phyloP scores from a whole-genome alignment of 352 stramenopile species.

The Globisporangium middletonii region DNA sequence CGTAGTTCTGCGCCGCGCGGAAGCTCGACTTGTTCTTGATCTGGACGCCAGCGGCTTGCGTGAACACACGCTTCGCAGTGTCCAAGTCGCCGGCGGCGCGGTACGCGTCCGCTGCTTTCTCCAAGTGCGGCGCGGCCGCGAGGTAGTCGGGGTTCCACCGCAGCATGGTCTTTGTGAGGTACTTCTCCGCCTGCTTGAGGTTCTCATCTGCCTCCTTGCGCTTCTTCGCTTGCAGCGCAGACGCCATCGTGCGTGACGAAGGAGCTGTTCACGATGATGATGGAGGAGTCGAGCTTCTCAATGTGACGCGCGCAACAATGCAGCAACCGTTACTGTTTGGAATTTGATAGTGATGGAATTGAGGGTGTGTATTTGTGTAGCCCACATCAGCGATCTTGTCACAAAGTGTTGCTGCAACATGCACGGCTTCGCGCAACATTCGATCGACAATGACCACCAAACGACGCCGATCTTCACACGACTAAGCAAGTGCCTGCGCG shows the following conservation, averaged over 20 bases:
- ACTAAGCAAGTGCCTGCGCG: too few species aligned
- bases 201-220: conserved; percentile 41
- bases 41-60: conserved; percentile 52
- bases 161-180: conserved; percentile 56
- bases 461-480: too few species aligned
- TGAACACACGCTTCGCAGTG: conserved; percentile 48
- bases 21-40: conserved; percentile 71
- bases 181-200: conserved; percentile 54
- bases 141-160: conserved; percentile 67
- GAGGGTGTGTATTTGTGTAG: too few species aligned
- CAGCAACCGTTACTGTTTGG: too few species aligned
- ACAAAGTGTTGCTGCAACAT: too few species aligned
- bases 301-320: too few species aligned
- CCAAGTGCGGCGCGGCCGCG: conserved; percentile 52
- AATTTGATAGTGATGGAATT: too few species aligned
- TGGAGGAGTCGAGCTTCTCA: too few species aligned
- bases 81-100: conserved; percentile 61
- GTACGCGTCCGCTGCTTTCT: conserved; percentile 70
- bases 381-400: too few species aligned
- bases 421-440: too few species aligned
- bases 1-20: conserved; percentile 63
- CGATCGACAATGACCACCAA: too few species aligned
- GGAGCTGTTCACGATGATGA: too few species aligned
- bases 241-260: not conserved
- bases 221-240: conserved; percentile 41